phyloP scores from a whole-genome alignment of 1,284 basidiomycete species.

The Ceratobasidium sp. region DNA sequence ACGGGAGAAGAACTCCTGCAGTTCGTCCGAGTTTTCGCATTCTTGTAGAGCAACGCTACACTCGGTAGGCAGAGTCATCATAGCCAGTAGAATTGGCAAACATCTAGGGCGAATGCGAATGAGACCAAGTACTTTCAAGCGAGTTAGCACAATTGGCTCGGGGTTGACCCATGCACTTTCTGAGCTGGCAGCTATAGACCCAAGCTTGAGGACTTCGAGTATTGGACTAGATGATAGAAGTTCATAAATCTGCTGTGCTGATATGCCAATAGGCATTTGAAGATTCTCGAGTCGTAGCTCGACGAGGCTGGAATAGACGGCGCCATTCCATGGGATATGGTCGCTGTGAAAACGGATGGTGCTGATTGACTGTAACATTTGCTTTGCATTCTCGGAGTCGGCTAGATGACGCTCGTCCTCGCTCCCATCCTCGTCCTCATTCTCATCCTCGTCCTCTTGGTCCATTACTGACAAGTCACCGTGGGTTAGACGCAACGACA shows the following conservation, averaged over 20 bases:
- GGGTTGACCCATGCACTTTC: not conserved
- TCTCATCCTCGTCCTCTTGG: not conserved
- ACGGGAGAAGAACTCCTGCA: not conserved
- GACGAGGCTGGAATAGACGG: not conserved
- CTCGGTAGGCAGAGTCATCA: not conserved
- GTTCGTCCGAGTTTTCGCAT: constrained; percentile 29
- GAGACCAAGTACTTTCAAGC: not conserved
- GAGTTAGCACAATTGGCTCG: not conserved
- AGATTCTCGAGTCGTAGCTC: not conserved
- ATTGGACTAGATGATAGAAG: not conserved
- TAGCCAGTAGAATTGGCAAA: not conserved
- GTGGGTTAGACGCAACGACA: not conserved
- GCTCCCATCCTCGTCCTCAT: no score
- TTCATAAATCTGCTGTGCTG: not conserved
- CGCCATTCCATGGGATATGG: not conserved
- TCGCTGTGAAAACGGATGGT: not conserved
- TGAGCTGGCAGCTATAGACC: not conserved
- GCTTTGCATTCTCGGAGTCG: not conserved
- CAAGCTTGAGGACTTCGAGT: not conserved
- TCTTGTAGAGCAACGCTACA: not conserved
- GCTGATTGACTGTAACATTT: not conserved
- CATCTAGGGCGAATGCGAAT: not conserved
- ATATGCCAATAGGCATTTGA: not conserved
- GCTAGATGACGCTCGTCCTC: not conserved
- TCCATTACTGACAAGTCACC: not conserved